Conservation (phyloP, 2,329 filamentous ascomycete species). For the Neopestalotiopsis rosae region DNA sequence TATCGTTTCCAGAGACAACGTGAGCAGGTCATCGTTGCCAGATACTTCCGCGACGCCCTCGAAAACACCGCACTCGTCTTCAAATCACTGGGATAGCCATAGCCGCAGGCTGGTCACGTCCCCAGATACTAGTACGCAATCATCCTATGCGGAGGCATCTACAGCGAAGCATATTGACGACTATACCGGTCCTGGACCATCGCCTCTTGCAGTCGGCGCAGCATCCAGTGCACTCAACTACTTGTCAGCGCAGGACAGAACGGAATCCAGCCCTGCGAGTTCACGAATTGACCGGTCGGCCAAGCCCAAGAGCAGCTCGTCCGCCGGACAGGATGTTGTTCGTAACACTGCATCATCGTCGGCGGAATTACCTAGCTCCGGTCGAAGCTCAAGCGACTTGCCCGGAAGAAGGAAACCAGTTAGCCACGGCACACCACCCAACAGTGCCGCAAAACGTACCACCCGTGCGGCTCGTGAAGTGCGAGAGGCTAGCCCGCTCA, state of each 20-base stretch:
- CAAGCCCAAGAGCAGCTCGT: conserved; percentile 23
- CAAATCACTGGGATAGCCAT: conserved; percentile 59
- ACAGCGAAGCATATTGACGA: conserved; percentile 46
- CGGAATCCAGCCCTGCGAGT: conserved; percentile 25
- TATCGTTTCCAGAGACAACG: conserved; percentile 46
- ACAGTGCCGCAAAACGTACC: conserved; percentile 30
- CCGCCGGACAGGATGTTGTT: conserved; percentile 25
- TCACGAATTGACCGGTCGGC: conserved; percentile 23
- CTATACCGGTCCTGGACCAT: conserved; percentile 40
- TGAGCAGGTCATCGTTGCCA: conserved; percentile 32
- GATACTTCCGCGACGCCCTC: conserved; percentile 29
- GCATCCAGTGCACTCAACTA: conserved; percentile 60
- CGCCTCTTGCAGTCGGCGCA: conserved; percentile 58
- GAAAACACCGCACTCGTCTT: conserved; percentile 38
- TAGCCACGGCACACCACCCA: conserved; percentile 23
- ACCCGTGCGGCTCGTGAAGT: conserved; percentile 20
- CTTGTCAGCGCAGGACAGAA: conserved; percentile 34
- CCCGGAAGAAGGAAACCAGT: conserved; percentile 27
- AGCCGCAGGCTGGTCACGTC: conserved; percentile 54
- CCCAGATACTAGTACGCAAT: conserved; percentile 36
- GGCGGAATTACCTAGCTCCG: conserved; percentile 10
- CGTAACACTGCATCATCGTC: conserved; percentile 4
- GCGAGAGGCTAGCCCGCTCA: background rate
- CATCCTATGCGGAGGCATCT: conserved; percentile 33
- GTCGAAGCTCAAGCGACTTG: conserved; percentile 23